Evolutionary conservation across 1,139 yeast genomes (phyloP), one percentile per base, ranked within the genome.

Genomic region (Kluyveromyces marxianus): DNA sequence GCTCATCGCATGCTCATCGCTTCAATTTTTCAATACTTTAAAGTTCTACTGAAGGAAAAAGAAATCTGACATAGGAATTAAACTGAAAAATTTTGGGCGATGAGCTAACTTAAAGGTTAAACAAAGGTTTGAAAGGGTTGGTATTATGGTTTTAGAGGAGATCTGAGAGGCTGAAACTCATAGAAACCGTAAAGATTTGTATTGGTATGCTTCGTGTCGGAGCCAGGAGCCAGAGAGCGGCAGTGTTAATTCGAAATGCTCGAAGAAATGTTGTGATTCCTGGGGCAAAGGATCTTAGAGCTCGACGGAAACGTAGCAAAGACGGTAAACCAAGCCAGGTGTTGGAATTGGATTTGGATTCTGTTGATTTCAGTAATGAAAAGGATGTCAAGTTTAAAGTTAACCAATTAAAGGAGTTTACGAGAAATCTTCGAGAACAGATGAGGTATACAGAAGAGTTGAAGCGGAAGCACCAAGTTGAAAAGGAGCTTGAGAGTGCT

Each of bases 321-420:
- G 39, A 49, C 39, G 50, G 48, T 3, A 42, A n/a, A 8, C 10
- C 49, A 2, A 27, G 48, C 7, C 47, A 51, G 2, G 56, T 53
- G 32, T 41, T 56, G 31, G 49, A 48, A 32, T 46, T 54, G 8
- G 49, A 48, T 34, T 46, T 54, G 8, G 44, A 48, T 25, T 35
- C 39, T 7, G 41, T 56, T 39, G 45, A 49, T 34, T 46, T 43
- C 24, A 36, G 48, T 4, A 54, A 52, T 45, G 48, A 58, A 4
- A 53, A 54, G 38, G 56, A 57, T 7, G 49, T 71, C 31, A 63
- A 64, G 14, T 55, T 57, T 52, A 62, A 76, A 60, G 48, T 77
- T 52, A 50, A 68, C 48, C 56, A 77, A 56, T 50, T 77, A 57
- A 68, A 74, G 60, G 56, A 59, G 32, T 60, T 71, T 45, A 68